Evolutionary conservation across 108 stramenopile genomes (phyloP).

Genomic region (Thalassiosira profunda): DNA sequence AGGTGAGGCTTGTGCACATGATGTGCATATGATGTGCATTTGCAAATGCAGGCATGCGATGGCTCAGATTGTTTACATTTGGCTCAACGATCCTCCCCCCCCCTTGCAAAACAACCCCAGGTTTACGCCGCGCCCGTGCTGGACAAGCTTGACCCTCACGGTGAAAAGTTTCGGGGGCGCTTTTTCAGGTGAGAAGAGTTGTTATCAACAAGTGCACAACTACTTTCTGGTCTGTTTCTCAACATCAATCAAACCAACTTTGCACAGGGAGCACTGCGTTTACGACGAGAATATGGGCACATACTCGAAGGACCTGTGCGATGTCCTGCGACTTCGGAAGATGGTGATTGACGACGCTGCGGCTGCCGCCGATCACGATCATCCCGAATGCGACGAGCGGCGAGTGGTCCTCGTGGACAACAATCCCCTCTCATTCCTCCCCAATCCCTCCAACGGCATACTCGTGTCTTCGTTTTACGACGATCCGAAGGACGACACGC

Average conservation of each 20-base stretch:
- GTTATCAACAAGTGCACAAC: no score
- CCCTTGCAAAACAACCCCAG: no score
- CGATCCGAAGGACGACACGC: conserved; percentile 92
- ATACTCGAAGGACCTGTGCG: conserved; percentile 89
- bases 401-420: conserved; percentile 98
- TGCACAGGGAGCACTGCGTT: conserved; percentile 94
- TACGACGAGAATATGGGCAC: conserved; percentile 71
- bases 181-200: no score
- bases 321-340: conserved; percentile 60
- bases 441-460: conserved; percentile 97
- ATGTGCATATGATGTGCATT: no score
- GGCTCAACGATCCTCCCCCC: no score
- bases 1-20: no score
- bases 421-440: conserved; percentile 92
- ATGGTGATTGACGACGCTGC: conserved; percentile 1
- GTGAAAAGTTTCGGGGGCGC: conserved; percentile 77
- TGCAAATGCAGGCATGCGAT: no score
- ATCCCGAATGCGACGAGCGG: conserved; percentile 37
- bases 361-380: neutral
- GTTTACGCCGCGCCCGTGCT: conserved; percentile 96
- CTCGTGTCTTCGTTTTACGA: conserved; percentile 98
- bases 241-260: no score
- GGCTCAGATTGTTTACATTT: no score
- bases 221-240: no score
- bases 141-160: conserved; percentile 92